Evolutionary conservation across 78 protist species (phyloP).

Genomic region (Trichosphaerium sp.): DNA sequence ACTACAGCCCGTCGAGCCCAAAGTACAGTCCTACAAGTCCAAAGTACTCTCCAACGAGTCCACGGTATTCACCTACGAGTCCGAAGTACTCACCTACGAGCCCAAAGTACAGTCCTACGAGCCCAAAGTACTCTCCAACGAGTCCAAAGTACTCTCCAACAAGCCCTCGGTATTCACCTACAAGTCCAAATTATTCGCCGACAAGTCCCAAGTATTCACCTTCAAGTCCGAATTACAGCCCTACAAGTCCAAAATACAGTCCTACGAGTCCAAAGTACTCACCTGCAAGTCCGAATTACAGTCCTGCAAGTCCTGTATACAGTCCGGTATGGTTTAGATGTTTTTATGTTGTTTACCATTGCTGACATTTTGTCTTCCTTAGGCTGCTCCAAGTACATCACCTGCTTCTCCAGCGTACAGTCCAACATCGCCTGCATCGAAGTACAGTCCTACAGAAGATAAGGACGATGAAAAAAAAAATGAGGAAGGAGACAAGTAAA

Average conservation of each 20-base stretch:
- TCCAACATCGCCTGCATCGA: constrained; percentile 82
- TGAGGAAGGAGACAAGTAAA: no score
- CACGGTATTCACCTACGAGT: constrained; percentile 36
- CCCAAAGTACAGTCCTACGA: constrained; percentile 66
- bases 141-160: constrained; percentile 55
- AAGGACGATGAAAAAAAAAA: no score
- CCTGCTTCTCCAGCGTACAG: constrained; percentile 61
- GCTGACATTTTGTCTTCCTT: no score
- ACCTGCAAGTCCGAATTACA: constrained; percentile 42
- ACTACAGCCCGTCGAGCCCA: constrained; percentile 59
- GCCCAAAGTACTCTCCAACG: constrained; percentile 48
- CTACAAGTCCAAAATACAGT: constrained; percentile 60
- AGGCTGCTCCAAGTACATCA: no score
- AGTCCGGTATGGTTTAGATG: no score
- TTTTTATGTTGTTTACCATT: no score
- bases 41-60: constrained; percentile 51
- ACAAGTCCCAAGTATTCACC: constrained; percentile 46
- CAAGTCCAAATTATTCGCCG: constrained; percentile 60
- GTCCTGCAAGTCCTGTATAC: constrained; percentile 48
- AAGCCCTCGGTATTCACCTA: constrained; percentile 49
- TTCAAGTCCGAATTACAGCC: constrained; percentile 43
- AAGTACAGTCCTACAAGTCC: constrained; percentile 59
- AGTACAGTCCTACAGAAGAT: no score
- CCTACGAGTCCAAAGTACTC: constrained; percentile 53
- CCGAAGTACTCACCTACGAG: constrained; percentile 38